Percentiles rank a stretch among this genome's conserved stretches.
phyloP scores from a whole-genome alignment of 352 stramenopile genomes.

The Pythium dissimile region DNA sequence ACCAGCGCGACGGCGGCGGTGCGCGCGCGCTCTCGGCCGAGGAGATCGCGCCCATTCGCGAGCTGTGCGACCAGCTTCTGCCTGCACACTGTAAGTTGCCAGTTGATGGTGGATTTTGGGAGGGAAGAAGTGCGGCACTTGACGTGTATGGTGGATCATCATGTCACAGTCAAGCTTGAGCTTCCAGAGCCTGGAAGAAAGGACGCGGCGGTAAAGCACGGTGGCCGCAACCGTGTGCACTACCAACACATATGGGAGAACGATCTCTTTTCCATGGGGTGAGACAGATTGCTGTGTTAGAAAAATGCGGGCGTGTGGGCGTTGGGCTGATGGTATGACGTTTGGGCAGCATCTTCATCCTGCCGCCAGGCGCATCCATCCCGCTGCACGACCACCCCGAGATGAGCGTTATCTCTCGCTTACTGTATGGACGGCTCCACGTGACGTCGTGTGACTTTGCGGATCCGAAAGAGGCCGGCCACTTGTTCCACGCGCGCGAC shows the following conservation, averaged over 20 bases:
- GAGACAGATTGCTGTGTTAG: background rate
- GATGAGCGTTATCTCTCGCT: conserved; percentile 81
- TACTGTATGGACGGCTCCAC: conserved; percentile 72
- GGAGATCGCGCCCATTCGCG: conserved; percentile 64
- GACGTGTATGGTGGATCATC: too few relatives aligned
- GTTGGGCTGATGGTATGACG: too few relatives aligned
- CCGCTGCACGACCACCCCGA: conserved; percentile 80
- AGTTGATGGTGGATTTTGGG: too few relatives aligned
- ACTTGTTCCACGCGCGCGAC: conserved; percentile 10
- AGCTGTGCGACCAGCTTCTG: conserved; percentile 64
- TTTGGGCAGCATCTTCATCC: conserved; percentile 72
- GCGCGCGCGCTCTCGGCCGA: conserved; percentile 40
- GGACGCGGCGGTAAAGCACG: background rate
- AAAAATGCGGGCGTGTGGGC: background rate
- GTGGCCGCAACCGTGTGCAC: conserved; percentile 34
- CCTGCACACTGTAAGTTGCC: conserved; percentile 51
- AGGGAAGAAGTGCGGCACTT: too few relatives aligned
- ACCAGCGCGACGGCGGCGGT: conserved; percentile 21
- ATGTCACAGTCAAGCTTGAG: conserved; percentile 60
- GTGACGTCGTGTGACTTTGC: conserved; percentile 65
- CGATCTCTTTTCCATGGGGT: conserved; percentile 79
- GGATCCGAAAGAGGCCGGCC: conserved; percentile 11
- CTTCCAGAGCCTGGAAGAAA: conserved; percentile 26
- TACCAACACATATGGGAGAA: conserved; percentile 86
- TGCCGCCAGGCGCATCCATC: conserved; percentile 65